Percentiles rank a stretch among this genome's conserved stretches.
phyloP scores from a whole-genome alignment of 768 basidiomycete genomes.

The Collybia sordida region DNA sequence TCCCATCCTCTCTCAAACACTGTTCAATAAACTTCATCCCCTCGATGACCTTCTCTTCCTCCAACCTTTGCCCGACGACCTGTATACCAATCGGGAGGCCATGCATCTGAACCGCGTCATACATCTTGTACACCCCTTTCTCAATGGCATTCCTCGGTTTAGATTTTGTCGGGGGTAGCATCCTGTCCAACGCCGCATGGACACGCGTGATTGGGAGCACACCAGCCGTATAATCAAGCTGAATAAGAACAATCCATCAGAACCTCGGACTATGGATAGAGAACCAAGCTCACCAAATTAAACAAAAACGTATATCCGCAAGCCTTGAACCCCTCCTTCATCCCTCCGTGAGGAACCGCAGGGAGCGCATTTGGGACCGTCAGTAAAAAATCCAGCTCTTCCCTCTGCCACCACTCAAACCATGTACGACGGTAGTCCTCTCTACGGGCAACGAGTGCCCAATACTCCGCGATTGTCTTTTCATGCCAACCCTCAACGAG shows the following conservation, averaged over 20 bases:
- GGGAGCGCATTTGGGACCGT: slow-evolving; percentile 59
- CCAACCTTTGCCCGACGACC: slow-evolving; percentile 54
- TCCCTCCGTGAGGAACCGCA: slow-evolving; percentile 52
- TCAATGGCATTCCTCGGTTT: slow-evolving; percentile 42
- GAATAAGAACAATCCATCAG: neutral
- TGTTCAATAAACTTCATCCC: slow-evolving; percentile 55
- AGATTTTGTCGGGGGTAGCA: slow-evolving; percentile 28
- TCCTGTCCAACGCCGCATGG: slow-evolving; percentile 37
- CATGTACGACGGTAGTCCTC: slow-evolving; percentile 41
- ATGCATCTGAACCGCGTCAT: slow-evolving; percentile 50
- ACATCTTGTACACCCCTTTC: slow-evolving; percentile 44
- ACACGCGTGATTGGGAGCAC: slow-evolving; percentile 60
- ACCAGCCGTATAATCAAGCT: slow-evolving; percentile 53
- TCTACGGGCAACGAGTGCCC: slow-evolving; percentile 45
- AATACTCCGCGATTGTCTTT: slow-evolving; percentile 46
- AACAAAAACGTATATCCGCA: slow-evolving; percentile 65
- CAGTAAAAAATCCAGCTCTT: slow-evolving; percentile 56
- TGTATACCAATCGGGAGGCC: slow-evolving; percentile 64
- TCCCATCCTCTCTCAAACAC: slow-evolving; percentile 25
- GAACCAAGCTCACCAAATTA: slow-evolving; percentile 44
- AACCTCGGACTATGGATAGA: neutral
- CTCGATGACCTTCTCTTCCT: slow-evolving; percentile 63
- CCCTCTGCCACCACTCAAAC: slow-evolving; percentile 38
- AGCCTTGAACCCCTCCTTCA: slow-evolving; percentile 49
- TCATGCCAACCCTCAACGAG: slow-evolving; percentile 46